Evolutionary conservation across 2,329 filamentous ascomycete genomes (phyloP), one percentile per base, ranked within the genome.

Genomic region (Aaosphaeria pasadenensis): DNA sequence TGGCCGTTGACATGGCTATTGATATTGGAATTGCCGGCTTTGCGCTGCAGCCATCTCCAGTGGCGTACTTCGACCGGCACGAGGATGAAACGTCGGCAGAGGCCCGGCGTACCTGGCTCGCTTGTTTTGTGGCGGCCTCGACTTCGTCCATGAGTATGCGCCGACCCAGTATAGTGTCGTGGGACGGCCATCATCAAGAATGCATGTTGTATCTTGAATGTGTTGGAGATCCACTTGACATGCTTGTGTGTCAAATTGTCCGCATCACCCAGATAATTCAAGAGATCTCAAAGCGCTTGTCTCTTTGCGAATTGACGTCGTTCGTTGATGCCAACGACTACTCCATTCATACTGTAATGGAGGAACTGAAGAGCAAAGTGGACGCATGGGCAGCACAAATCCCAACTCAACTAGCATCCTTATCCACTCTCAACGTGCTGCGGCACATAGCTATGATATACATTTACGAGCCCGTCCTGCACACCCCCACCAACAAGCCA

Each of bases 61-160:
- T 44, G 30, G 54, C 60, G 4, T 64, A 55, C 39, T 64, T 64
- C 29, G 48, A 30, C 7, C 52, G 53, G 32, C 57, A 59, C 29
- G 50, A 55, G 32, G 52, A 63, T 43, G 36, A 55, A 5, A 50
- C 48, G 39, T 60, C 59, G 13, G 47, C 54, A 6, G 58, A 59
- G 13, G 61, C 61, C 46, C 55, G 60, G n/a, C 58, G 60, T 29
- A 64, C 61, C 7, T 64, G 61, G 61, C 56, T 64, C 47, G 58
- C 59, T 11, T 64, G 61, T 45, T 64, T 54, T 42, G 50, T 64
- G 30, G 57, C 57, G 30, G 44, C 59, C 11, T 53, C 56, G 3
- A 52, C 52, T 9, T 57, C 57, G 4, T 55, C 57, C 28, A 53
- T 58, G 4, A 54, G 52, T 47, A 53, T 48, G 24, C 58, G 61